Conservation (phyloP, 148 eudicot species). For the Hydrangea macrophylla region DNA sequence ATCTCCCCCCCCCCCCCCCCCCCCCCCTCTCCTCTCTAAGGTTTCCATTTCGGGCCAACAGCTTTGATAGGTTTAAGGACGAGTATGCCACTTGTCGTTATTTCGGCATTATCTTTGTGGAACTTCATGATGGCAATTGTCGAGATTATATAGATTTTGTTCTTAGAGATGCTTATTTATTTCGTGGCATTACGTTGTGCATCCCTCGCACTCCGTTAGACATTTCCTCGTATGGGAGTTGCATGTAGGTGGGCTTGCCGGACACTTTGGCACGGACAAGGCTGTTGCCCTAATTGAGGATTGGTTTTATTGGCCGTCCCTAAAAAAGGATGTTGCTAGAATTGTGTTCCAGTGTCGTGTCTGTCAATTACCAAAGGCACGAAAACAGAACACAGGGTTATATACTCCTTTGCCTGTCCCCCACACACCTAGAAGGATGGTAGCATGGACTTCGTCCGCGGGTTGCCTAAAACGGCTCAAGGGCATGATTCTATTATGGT, state of each 20-base stretch:
- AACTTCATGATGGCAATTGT: neutral
- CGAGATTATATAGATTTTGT: neutral
- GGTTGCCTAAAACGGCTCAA: neutral
- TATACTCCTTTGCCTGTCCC: neutral
- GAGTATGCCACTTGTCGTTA: neutral
- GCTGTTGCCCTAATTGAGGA: neutral
- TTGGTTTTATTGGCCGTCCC: neutral
- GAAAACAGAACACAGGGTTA: neutral
- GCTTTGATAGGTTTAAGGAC: neutral
- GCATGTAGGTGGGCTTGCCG: neutral
- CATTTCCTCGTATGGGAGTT: neutral
- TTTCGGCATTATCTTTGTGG: neutral
- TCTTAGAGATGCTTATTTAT: neutral
- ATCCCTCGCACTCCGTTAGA: neutral
- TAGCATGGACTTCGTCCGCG: neutral
- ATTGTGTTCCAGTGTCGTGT: neutral
- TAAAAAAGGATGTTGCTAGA: neutral
- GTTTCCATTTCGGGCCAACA: too few relatives aligned
- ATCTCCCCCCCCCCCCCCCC: too few relatives aligned
- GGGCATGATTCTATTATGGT: too few relatives aligned
- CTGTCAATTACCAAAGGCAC: neutral
- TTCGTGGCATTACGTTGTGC: neutral
- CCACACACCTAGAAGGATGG: neutral
- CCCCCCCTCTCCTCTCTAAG: too few relatives aligned
- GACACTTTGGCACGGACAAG: neutral